Conservation (phyloP, 371 early-diverging fungal species). For the Circinella minor region DNA sequence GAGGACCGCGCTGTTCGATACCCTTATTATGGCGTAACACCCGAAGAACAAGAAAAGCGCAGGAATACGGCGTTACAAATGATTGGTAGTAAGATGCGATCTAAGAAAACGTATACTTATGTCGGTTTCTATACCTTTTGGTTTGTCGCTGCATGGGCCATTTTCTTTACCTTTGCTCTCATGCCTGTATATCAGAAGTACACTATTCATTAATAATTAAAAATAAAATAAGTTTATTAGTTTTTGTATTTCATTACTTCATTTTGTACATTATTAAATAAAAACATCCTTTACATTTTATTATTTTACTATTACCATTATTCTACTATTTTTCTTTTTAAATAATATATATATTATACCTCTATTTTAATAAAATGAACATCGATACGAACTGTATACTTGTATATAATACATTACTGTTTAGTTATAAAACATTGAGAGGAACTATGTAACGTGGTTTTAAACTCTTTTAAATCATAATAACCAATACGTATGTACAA, state of each 20-base stretch:
- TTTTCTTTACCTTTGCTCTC: conserved; percentile 51
- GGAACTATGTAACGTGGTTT: too few relatives aligned
- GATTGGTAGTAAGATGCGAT: conserved; percentile 36
- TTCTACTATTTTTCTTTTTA: too few relatives aligned
- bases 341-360: too few relatives aligned
- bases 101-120: conserved; percentile 31
- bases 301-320: too few relatives aligned
- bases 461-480: too few relatives aligned
- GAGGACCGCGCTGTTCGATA: conserved; percentile 23
- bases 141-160: conserved; percentile 43
- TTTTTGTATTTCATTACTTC: background rate
- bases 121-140: conserved; percentile 37
- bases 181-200: conserved; percentile 51
- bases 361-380: too few relatives aligned
- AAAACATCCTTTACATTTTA: too few relatives aligned
- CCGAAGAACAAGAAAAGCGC: conserved; percentile 20
- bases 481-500: too few relatives aligned
- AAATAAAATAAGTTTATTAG: conserved; percentile 1
- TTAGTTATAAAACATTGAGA: too few relatives aligned
- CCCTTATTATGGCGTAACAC: conserved; percentile 21
- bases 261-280: background rate
- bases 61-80: conserved; percentile 22
- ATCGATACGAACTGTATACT: too few relatives aligned
- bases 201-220: conserved; percentile 12
- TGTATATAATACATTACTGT: too few relatives aligned